Percentiles rank a stretch among this genome's conserved stretches.
These are phyloP conservation scores for Sporisorium iseilematis-ciliati DNA, from an alignment of 1,284 basidiomycete species.

Conservation along the genomic window DNA sequence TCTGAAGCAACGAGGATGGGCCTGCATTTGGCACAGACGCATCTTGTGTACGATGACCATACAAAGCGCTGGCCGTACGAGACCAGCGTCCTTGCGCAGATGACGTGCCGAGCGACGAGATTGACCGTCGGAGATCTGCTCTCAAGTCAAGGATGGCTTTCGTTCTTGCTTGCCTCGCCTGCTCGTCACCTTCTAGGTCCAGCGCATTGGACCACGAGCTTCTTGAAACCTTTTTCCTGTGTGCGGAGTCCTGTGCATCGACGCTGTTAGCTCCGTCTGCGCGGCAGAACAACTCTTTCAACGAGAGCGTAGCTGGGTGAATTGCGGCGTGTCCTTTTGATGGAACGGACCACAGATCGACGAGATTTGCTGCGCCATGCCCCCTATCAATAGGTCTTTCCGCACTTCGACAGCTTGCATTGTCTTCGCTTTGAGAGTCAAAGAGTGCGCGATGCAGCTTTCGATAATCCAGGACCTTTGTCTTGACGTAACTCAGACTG, in stretches of 20 bases:
- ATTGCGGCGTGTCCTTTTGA: constrained; percentile 8
- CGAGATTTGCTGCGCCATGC: background rate
- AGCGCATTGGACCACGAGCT: background rate
- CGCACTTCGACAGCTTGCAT: background rate
- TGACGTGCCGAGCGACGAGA: constrained; percentile 19
- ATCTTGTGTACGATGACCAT: background rate
- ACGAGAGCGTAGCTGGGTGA: constrained; percentile 13
- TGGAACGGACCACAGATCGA: background rate
- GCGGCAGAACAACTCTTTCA: background rate
- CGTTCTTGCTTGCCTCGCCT: background rate
- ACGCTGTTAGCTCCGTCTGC: background rate
- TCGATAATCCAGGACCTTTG: constrained; percentile 12
- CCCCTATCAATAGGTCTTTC: background rate
- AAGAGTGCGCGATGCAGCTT: constrained; percentile 19
- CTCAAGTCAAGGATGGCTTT: constrained; percentile 18
- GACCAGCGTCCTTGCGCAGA: constrained; percentile 19
- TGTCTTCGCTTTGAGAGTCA: background rate
- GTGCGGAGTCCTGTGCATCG: background rate
- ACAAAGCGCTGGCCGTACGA: background rate
- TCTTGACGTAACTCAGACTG: constrained; percentile 15
- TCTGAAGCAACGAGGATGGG: background rate
- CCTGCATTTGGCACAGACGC: background rate
- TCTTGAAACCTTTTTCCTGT: background rate
- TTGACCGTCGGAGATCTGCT: constrained; percentile 18
- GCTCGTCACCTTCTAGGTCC: background rate